Base-by-base conservation (phyloP, 495 filamentous ascomycete species). In the Hypoxylon lenormandii region DNA sequence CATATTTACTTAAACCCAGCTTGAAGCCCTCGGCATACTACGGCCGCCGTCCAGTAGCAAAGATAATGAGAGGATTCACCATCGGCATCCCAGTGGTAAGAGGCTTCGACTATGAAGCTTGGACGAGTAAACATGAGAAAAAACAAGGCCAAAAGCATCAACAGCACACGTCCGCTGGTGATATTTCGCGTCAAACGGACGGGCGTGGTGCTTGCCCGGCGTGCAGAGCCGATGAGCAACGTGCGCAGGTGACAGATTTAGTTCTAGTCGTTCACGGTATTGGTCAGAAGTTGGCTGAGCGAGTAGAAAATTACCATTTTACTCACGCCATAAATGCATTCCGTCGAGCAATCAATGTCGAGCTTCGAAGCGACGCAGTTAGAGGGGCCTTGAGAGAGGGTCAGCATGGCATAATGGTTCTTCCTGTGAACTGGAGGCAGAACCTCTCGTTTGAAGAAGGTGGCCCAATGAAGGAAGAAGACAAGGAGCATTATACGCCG, bases 241-340 rank as follows among this genome's bases (percentile, higher is more conserved):
- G 89, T 19, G 89, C 88, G 2, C 87, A 87, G 38, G 91, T 96
- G 4, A 94, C 92, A 8, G 95, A 98, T 74, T 78, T 98, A 18
- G 85, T 97, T 15, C 80, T 98, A 13, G 91, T 97, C 19, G 92
- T 96, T 45, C 95, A 98, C 75, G 95, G 94, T 11, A 97, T 98
- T 51, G 95, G 95, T 0, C 95, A 98, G 75, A 97, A 98, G 73
- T 81, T 98, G n/a, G 95, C 93, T 0, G 93, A 98, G 70, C 85
- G 94, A 13, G 90, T 98, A 49, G 95, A 98, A 74, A 97, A 92
- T 75, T 98, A 92, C 69, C 91, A 97, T 72, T 98, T 98, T 74
- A 98, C 95, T 0, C 93, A 97, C 74, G 90, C 92, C 3, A 94
- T 97, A 72, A 97, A 97, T 70, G 84, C 89, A 0, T 93, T 98